Percentiles rank a stretch among this genome's conserved stretches.
phyloP scores from a whole-genome alignment of 1,284 basidiomycete genomes.

The Microbotryum saponariae region DNA sequence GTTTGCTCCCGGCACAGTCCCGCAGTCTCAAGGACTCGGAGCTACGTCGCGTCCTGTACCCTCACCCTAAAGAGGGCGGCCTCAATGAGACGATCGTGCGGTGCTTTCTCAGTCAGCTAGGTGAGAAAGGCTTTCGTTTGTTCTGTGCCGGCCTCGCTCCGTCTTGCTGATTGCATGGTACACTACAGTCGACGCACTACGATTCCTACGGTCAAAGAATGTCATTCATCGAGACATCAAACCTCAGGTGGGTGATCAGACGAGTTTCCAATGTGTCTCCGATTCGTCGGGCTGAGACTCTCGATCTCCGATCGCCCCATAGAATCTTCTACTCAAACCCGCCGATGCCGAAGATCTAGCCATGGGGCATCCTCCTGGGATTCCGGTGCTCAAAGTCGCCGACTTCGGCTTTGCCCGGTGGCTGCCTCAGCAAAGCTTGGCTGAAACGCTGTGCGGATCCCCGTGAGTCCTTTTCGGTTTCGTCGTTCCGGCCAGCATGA shows the following conservation, averaged over 20 bases:
- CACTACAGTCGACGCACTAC: slow-evolving; percentile 70
- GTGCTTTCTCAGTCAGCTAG: slow-evolving; percentile 86
- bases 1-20: slow-evolving; percentile 43
- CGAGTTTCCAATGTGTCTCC: background rate
- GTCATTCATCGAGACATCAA: slow-evolving; percentile 97
- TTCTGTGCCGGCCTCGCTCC: background rate
- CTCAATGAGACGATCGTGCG: slow-evolving; percentile 84
- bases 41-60: slow-evolving; percentile 54
- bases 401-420: slow-evolving; percentile 97
- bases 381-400: slow-evolving; percentile 90
- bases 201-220: slow-evolving; percentile 80
- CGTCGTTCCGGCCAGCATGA: background rate
- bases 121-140: slow-evolving; percentile 44
- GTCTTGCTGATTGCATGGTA: background rate
- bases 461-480: slow-evolving; percentile 54
- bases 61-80: slow-evolving; percentile 83
- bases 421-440: slow-evolving; percentile 83
- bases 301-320: slow-evolving; percentile 4
- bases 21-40: slow-evolving; percentile 15
- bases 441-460: slow-evolving; percentile 94
- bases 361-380: slow-evolving; percentile 79
- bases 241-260: slow-evolving; percentile 58
- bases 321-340: slow-evolving; percentile 86
- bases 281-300: background rate
- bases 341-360: slow-evolving; percentile 68